A percentile compares a stretch with the other conserved stretches of the same genome.
Conservation (phyloP, 345 rosid genomes). For the Linum trigynum region DNA sequence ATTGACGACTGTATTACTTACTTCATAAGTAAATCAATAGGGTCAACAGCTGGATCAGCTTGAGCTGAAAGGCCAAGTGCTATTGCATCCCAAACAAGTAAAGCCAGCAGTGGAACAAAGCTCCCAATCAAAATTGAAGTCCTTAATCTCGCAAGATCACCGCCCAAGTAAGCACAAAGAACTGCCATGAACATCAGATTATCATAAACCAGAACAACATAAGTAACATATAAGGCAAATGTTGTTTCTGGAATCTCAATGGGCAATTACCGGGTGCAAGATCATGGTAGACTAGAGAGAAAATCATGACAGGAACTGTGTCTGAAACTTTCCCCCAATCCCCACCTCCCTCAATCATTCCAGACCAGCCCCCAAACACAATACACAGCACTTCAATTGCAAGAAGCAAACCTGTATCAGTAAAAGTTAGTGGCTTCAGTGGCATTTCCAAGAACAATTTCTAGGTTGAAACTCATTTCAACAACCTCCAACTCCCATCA, state of each 20-base stretch:
- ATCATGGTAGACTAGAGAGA: constrained; percentile 57
- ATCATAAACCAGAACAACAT: constrained; percentile 1
- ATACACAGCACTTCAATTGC: constrained; percentile 45
- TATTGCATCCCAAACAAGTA: constrained; percentile 53
- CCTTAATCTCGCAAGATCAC: constrained; percentile 42
- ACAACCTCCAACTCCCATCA: neutral
- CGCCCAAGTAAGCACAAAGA: constrained; percentile 56
- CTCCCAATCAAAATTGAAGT: constrained; percentile 47
- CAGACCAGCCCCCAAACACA: constrained; percentile 42
- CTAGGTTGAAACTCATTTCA: neutral
- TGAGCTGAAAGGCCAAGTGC: constrained; percentile 38
- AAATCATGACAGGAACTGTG: constrained; percentile 50
- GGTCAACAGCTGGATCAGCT: constrained; percentile 34
- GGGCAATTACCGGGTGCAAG: constrained; percentile 35
- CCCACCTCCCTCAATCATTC: constrained; percentile 28
- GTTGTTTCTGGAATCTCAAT: neutral
- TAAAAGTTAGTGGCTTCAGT: constrained; percentile 1
- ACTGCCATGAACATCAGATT: constrained; percentile 27
- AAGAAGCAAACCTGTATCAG: constrained; percentile 36
- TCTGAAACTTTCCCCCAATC: constrained; percentile 52
- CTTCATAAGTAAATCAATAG: constrained; percentile 46
- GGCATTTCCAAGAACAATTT: neutral
- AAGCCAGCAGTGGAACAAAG: constrained; percentile 40
- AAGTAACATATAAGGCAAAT: too few species aligned
- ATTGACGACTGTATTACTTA: constrained; percentile 11